Evolutionary conservation across 345 rosid genomes (phyloP).

Genomic region (Lepidium sativum): DNA sequence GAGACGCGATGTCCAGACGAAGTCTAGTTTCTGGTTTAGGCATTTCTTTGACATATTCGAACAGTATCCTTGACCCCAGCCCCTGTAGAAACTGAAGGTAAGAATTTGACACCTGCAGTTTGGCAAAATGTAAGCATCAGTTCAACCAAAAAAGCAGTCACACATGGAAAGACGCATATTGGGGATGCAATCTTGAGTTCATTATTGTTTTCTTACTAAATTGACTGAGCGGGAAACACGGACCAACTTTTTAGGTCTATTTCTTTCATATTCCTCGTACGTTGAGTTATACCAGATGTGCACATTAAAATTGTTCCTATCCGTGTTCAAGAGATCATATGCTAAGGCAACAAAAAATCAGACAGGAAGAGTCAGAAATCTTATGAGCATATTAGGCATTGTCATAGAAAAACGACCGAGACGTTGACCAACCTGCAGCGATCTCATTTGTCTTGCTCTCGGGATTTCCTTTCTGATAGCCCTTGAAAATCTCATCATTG

Average conservation of each 20-base stretch:
- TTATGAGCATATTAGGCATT: background rate
- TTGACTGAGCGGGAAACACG: slow-evolving; percentile 73
- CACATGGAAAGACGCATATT: background rate
- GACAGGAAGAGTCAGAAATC: slow-evolving; percentile 10
- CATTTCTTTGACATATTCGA: slow-evolving; percentile 77
- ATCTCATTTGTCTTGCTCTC: slow-evolving; percentile 57
- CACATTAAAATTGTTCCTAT: slow-evolving; percentile 48
- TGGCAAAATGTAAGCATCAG: slow-evolving; percentile 32
- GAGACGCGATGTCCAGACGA: slow-evolving; percentile 60
- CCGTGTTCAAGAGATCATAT: slow-evolving; percentile 78
- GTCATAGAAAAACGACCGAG: background rate
- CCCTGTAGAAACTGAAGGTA: slow-evolving; percentile 60
- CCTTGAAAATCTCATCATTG: slow-evolving; percentile 65
- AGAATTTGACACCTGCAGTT: slow-evolving; percentile 68
- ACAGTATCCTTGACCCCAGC: slow-evolving; percentile 40
- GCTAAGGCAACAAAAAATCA: slow-evolving; percentile 40
- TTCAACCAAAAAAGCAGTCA: slow-evolving; percentile 25
- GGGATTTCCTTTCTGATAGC: slow-evolving; percentile 62
- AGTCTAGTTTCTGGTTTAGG: slow-evolving; percentile 45
- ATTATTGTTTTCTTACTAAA: slow-evolving; percentile 43
- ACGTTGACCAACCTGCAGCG: slow-evolving; percentile 50
- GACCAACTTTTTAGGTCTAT: slow-evolving; percentile 23
- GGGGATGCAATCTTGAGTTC: background rate
- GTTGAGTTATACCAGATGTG: slow-evolving; percentile 84
- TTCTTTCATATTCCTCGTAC: slow-evolving; percentile 23